These are phyloP conservation scores for Trichoderma simmonsii DNA, from an alignment of 2,329 filamentous ascomycete species.

Conservation along the genomic window DNA sequence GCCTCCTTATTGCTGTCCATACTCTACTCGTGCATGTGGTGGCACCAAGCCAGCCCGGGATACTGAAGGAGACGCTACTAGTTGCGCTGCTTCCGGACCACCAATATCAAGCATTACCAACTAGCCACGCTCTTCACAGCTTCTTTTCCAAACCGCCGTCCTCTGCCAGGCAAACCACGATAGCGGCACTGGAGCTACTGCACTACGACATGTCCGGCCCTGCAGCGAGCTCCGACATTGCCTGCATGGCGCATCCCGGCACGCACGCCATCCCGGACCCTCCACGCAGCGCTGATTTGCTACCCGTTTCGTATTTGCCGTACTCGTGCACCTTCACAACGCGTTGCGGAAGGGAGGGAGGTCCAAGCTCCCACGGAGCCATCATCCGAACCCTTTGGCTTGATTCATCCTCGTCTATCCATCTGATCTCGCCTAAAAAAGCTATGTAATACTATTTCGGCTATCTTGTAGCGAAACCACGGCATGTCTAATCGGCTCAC, in stretches of 20 bases:
- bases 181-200: not conserved
- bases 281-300: slow-evolving; percentile 2
- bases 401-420: not conserved
- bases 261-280: slow-evolving; percentile 2
- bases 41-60: not conserved
- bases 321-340: not conserved
- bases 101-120: not conserved
- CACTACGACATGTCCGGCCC: not conserved
- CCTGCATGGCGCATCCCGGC: slow-evolving; percentile 11
- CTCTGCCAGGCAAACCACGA: not conserved
- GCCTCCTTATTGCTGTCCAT: not conserved
- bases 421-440: not conserved
- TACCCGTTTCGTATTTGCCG: not conserved
- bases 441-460: not conserved
- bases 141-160: not conserved
- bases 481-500: not conserved
- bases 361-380: not conserved
- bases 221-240: slow-evolving; percentile 4
- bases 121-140: not conserved
- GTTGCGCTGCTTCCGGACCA: not conserved
- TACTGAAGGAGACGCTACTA: not conserved
- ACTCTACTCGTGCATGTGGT: not conserved
- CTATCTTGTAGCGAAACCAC: not conserved
- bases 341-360: not conserved
- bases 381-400: not conserved